phyloP scores from a whole-genome alignment of 352 stramenopile species.

The Phytopythium litorale region DNA sequence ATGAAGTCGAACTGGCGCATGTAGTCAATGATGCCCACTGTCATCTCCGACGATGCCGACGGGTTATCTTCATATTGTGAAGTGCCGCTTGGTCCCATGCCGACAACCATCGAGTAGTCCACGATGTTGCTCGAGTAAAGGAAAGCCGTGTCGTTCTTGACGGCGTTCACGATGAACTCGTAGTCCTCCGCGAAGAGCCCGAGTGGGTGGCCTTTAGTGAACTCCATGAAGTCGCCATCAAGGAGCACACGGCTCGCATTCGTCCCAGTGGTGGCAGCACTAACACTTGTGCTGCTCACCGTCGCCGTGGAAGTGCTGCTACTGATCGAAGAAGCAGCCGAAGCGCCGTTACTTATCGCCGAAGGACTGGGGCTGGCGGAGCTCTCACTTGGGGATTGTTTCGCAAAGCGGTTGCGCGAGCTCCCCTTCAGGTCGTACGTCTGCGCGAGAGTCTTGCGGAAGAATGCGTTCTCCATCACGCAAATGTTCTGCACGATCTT shows the following conservation, averaged over 20 bases:
- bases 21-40: constrained; percentile 99
- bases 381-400: constrained; percentile 23
- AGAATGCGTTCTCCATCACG: constrained; percentile 97
- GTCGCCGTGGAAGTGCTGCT: not conserved
- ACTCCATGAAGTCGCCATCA: constrained; percentile 84
- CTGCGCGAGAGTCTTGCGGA: constrained; percentile 89
- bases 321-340: not conserved
- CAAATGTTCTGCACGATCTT: constrained; percentile 91
- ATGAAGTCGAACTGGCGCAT: constrained; percentile 98
- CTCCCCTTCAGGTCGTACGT: constrained; percentile 99
- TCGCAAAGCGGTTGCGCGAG: constrained; percentile 92
- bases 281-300: constrained; percentile 2
- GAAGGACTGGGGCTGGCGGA: not conserved
- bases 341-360: not conserved
- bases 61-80: constrained; percentile 17
- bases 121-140: constrained; percentile 98
- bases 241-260: constrained; percentile 50
- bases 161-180: constrained; percentile 73
- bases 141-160: constrained; percentile 97
- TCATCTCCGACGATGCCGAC: constrained; percentile 65
- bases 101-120: constrained; percentile 98
- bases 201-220: constrained; percentile 72
- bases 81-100: constrained; percentile 44
- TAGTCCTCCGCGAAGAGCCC: constrained; percentile 72
- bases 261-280: not conserved